These are phyloP conservation scores for Piloderma croceum DNA, from an alignment of 768 basidiomycete species.

Conservation along the genomic window DNA sequence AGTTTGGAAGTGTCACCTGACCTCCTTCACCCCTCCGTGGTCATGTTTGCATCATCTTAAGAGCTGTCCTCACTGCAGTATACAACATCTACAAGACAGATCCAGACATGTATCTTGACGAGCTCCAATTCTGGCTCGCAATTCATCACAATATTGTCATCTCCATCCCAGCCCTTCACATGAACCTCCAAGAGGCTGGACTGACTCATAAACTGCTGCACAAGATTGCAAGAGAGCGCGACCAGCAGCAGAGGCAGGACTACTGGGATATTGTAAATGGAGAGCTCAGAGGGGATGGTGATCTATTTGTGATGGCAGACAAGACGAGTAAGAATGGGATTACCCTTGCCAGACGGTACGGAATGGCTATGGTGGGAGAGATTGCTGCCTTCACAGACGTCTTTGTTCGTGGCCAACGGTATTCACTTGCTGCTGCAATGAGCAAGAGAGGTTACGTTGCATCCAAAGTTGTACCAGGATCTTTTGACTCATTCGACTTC, in stretches of 20 bases:
- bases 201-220: constrained; percentile 6
- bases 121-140: too few relatives aligned
- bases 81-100: too few relatives aligned
- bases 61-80: too few relatives aligned
- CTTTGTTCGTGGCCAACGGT: constrained; percentile 3
- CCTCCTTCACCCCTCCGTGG: too few relatives aligned
- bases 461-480: constrained; percentile 18
- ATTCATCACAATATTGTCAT: too few relatives aligned
- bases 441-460: constrained; percentile 25
- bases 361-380: constrained; percentile 1
- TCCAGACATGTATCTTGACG: too few relatives aligned
- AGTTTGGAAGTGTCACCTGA: too few relatives aligned
- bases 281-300: constrained; percentile 7
- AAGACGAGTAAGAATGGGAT: constrained; percentile 12
- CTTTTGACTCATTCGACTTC: constrained; percentile 20
- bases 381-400: constrained; percentile 3
- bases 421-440: constrained; percentile 19
- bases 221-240: constrained; percentile 6
- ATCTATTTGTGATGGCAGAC: constrained; percentile 8
- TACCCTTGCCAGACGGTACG: constrained; percentile 1
- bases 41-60: too few relatives aligned
- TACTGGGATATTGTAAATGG: background rate
- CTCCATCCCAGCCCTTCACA: too few relatives aligned
- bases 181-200: constrained; percentile 5
- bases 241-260: constrained; percentile 2